A percentile compares a stretch with the other conserved stretches of the same genome.
These are phyloP conservation scores for Nemania sp. DNA, from an alignment of 2,329 filamentous ascomycete species.

Conservation along the genomic window DNA sequence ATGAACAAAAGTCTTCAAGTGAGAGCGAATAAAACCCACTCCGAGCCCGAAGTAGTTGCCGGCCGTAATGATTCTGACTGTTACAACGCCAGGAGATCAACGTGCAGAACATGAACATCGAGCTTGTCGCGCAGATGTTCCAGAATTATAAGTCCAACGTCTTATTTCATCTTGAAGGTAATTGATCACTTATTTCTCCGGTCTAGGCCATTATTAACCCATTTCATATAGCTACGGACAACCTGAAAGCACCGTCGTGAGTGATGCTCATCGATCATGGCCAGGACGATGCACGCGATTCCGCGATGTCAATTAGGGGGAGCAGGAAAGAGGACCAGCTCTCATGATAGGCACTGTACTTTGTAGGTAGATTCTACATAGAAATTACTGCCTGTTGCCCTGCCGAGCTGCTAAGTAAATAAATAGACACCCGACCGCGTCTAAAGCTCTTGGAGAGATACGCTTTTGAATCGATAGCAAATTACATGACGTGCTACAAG, in stretches of 20 bases:
- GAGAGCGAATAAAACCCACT: no score
- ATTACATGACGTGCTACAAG: no score
- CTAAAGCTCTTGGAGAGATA: not conserved
- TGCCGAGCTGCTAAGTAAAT: not conserved
- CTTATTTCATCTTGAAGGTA: slow-evolving; percentile 95
- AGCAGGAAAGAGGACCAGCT: no score
- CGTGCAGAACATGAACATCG: slow-evolving; percentile 97
- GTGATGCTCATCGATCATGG: not conserved
- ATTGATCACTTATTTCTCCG: slow-evolving; percentile 11
- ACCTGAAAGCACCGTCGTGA: slow-evolving; percentile 75
- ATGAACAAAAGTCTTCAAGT: slow-evolving; percentile 93
- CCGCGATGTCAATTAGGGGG: no score
- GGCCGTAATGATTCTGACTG: not conserved
- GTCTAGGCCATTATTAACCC: not conserved
- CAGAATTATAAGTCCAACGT: slow-evolving; percentile 99
- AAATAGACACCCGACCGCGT: not conserved
- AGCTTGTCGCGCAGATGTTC: slow-evolving; percentile 98
- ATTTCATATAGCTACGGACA: slow-evolving; percentile 69
- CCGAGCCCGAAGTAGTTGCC: not conserved
- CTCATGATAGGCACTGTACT: not conserved
- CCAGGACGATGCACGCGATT: not conserved
- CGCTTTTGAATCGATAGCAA: no score
- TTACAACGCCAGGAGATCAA: slow-evolving; percentile 79
- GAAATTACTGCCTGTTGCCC: not conserved
- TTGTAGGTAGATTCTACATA: not conserved